These are phyloP conservation scores for Aspergillus intermedius DNA, from an alignment of 2,329 filamentous ascomycete genomes.

Conservation along the genomic window DNA sequence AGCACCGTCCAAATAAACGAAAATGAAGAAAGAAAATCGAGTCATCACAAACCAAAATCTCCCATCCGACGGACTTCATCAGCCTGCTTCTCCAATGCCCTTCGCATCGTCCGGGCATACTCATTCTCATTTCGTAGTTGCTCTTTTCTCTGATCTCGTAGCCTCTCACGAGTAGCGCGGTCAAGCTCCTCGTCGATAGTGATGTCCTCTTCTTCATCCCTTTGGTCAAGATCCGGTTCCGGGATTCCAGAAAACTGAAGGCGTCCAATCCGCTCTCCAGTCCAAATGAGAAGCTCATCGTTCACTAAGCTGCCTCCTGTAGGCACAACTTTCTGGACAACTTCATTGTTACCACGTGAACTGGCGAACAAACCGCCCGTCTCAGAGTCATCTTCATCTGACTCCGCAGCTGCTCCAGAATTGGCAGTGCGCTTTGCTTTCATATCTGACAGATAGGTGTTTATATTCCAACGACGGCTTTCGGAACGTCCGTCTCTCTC, in stretches of 20 bases:
- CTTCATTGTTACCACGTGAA: constrained; percentile 54
- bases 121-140: constrained; percentile 37
- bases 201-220: constrained; percentile 32
- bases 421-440: background rate
- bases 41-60: constrained; percentile 10
- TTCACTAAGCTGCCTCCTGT: constrained; percentile 42
- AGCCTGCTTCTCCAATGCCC: constrained; percentile 68
- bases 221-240: constrained; percentile 20
- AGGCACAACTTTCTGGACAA: constrained; percentile 73
- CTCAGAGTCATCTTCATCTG: constrained; percentile 29
- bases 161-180: constrained; percentile 21
- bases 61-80: constrained; percentile 71
- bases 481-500: constrained; percentile 67
- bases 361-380: constrained; percentile 52
- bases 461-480: constrained; percentile 54
- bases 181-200: constrained; percentile 24
- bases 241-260: constrained; percentile 52
- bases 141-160: constrained; percentile 25
- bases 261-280: constrained; percentile 73
- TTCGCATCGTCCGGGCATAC: constrained; percentile 67
- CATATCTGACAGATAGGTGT: constrained; percentile 30
- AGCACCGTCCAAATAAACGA: too few species aligned
- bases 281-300: constrained; percentile 78
- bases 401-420: constrained; percentile 6
- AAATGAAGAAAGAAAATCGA: too few species aligned